A percentile compares a stretch with the other conserved stretches of the same genome.
These are phyloP conservation scores for Aspergillus sclerotioniger DNA, from an alignment of 495 filamentous ascomycete genomes.

Conservation along the genomic window DNA sequence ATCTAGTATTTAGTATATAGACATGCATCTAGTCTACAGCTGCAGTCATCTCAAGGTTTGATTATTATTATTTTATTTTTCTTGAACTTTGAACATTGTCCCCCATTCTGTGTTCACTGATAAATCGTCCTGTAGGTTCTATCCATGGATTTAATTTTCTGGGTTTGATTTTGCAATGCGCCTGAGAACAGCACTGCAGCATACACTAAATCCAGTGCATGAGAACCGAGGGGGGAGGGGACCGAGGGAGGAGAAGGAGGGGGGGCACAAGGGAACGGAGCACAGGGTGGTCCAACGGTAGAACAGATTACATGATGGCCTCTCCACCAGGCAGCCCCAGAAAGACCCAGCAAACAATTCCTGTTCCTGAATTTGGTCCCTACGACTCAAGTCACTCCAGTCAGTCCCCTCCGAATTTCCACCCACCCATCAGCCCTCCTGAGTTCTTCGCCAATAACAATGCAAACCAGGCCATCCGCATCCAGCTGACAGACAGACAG, in stretches of 20 bases:
- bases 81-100: no score
- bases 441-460: no score
- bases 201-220: no score
- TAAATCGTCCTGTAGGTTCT: no score
- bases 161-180: neutral
- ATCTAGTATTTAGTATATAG: constrained; percentile 1
- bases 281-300: neutral
- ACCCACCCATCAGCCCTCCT: neutral
- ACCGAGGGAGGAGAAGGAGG: neutral
- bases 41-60: no score
- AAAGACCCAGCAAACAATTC: constrained; percentile 17
- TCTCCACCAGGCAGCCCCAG: constrained; percentile 14
- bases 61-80: neutral
- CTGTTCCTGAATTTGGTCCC: constrained; percentile 13
- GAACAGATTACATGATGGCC: constrained; percentile 9
- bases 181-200: no score
- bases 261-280: neutral
- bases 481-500: neutral
- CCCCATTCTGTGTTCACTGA: neutral
- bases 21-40: neutral
- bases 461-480: no score
- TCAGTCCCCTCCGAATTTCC: neutral
- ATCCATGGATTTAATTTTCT: neutral
- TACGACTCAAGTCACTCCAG: neutral
- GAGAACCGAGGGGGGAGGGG: neutral